Evolutionary conservation across 495 filamentous ascomycete genomes (phyloP), one percentile per base, ranked within the genome.

Genomic region (Hamigera avellanea): DNA sequence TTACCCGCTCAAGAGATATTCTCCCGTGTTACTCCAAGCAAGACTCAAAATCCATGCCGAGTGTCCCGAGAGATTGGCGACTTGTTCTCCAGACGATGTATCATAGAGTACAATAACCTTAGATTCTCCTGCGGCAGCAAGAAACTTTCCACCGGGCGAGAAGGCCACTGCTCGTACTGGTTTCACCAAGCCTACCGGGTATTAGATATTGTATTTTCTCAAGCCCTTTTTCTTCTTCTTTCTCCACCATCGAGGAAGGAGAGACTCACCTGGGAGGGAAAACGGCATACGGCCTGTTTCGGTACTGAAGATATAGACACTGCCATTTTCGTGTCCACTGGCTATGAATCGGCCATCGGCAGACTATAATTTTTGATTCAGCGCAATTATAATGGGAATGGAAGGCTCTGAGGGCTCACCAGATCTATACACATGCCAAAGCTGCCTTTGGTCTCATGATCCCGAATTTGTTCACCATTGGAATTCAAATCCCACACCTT

Each of bases 241-340:
- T 8, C 29, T 15, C 29, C 6, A 6, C 8, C 6, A 32, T 32
- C 14, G 8, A 33, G 14, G 8, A 13, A 25, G 30, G 10, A 33
- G 8, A 33, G n/a, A 50, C 70, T 39, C 67, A 87, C 86, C 81
- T 32, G 83, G 76, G 37, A 96, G 65, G 15, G 86, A 93, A 57
- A 93, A 91, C 2, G 81, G 67, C 56, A 96, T 73, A 35, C 83
- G 78, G 12, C 82, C 84, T 0, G 83, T 86, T 48, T 85, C 78
- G 49, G 94, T 95, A 57, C 80, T 86, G 65, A 95, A 96, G 26
- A 98, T 78, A 50, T 95, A 95, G 35, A 98, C 73, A n/a, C 75
- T 78, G 16, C 91, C 91, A 53, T 83, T 93, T 55, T 93, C 78
- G 57, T 98, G 93, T 0, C 91, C 91, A 39, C 80, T 88, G 7